Evolutionary conservation across 768 basidiomycete species (phyloP).

Genomic region (Paxillus rubicundulus): DNA sequence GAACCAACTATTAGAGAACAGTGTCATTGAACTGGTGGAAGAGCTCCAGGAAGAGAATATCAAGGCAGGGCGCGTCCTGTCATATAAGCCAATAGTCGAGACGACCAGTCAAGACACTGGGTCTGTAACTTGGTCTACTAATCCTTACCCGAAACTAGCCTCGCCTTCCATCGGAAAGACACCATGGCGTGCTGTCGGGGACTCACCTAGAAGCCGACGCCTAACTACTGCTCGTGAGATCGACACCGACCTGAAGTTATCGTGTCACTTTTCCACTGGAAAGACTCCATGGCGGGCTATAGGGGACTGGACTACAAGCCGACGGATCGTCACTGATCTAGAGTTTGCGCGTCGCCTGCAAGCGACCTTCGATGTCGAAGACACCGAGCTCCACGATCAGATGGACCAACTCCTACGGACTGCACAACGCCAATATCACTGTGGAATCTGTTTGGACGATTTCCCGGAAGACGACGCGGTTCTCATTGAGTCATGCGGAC

Average conservation of each 20-base stretch:
- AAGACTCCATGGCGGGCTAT: neutral
- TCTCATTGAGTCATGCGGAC: constrained; percentile 43
- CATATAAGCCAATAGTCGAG: constrained; percentile 1
- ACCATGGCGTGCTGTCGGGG: neutral
- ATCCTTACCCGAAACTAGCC: neutral
- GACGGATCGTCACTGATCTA: constrained; percentile 8
- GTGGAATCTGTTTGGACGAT: constrained; percentile 55
- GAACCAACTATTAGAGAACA: constrained; percentile 27
- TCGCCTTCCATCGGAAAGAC: neutral
- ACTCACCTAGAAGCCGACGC: neutral
- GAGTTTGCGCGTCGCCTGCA: constrained; percentile 35
- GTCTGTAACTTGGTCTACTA: neutral
- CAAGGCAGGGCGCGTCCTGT: neutral
- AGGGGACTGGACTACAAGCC: neutral
- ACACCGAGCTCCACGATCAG: constrained; percentile 34
- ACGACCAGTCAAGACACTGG: neutral
- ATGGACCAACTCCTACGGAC: constrained; percentile 24
- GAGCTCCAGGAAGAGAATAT: constrained; percentile 12
- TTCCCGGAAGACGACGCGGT: constrained; percentile 42
- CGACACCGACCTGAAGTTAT: constrained; percentile 19
- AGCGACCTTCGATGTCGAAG: constrained; percentile 41
- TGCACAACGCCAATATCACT: constrained; percentile 44
- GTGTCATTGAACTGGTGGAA: constrained; percentile 13
- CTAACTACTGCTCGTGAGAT: neutral
- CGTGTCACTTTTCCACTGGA: constrained; percentile 18